Evolutionary conservation across 2,329 filamentous ascomycete species (phyloP), one percentile per base, ranked within the genome.

Genomic region (Pyrenochaeta sp.): DNA sequence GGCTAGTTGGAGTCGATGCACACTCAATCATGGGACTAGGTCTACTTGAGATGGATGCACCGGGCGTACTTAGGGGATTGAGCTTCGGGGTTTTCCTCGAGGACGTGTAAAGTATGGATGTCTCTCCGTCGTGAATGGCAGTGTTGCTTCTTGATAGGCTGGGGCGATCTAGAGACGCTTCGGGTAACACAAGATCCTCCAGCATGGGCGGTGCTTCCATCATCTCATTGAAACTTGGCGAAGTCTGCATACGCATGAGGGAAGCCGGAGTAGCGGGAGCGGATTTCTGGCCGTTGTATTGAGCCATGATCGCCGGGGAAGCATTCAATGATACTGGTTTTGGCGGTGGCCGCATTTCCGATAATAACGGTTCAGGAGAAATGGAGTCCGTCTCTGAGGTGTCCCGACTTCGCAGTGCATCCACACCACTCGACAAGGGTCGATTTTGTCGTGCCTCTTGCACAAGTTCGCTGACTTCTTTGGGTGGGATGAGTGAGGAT

Each of bases 191-290:
- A 20, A 87, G 80, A 50, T 85, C 83, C 44, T 86, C 84, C 69
- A 87, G 60, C 42, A 67, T 58, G 7, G 67, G 63, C 5, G 60
- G 65, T 7, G 55, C 42, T 7, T 65, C 57, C 20, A 48, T 40
- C 2, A 51, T 49, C 20, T 43, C 47, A 18, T 53, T 53, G 39
- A 69, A 68, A n/a, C 56, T 60, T 7, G 69, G 67, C 7, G 69
- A 71, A 14, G 68, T 64, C n/a, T 72, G 65, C 15, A 74, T 64
- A 27, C 72, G 71, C 88, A 96, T 96, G 45, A 96, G 74, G 6
- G 91, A 96, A 7, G 92, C 90, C 1, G 91, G 91, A 0, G 91
- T 96, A 1, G 90, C 91, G 8, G 38, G 72, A 13, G 64, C 64
- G 1, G 71, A 44, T 7, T 55, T 53, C 39, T 60, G 55, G 22